Base-by-base conservation (phyloP, 1,284 basidiomycete genomes). In the Veloboletus limbatus region DNA sequence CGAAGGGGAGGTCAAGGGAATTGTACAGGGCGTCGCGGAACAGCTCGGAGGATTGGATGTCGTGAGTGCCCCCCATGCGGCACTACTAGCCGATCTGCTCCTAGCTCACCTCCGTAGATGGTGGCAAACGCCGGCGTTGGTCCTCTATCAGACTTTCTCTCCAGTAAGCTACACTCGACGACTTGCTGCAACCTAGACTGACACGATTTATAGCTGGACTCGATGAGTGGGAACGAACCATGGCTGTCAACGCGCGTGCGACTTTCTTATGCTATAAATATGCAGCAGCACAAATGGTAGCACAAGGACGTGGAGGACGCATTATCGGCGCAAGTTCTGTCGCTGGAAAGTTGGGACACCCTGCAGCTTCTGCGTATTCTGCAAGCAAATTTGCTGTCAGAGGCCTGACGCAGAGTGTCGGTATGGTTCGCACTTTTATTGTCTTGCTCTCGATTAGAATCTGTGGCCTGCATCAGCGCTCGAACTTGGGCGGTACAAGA, bases 241-340 rank as follows among this genome's bases (percentile, higher is more conserved):
- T 65, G 47, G 39, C 45, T 4, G 49, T 67, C 26, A n/a, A n/a
- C n/a, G n/a, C n/a, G n/a, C n/a, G n/a, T n/a, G n/a, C n/a, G n/a
- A n/a, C n/a, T n/a, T n/a, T n/a, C n/a, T n/a, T n/a, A n/a, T n/a
- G n/a, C n/a, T n/a, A n/a, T n/a, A n/a, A n/a, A n/a, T n/a, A 66
- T 13, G 69, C 67, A 3, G 69, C 66, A 14, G 35, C 38, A 6
- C 62, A 65, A 27, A 67, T 70, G 67, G 58, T 69, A 39, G 47
- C 49, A 43, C 69, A 70, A 54, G 69, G 66, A 27, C 55, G 53
- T 16, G 69, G 70, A 3, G 72, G 72, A 5, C 50, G 68, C 8
- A 63, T 73, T 17, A 65, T 74, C 13, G 70, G 65, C 4, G 60
- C 64, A 11, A 62, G 56, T 11, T 68, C 65, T 6, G 0, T 55